Conservation (phyloP, 768 basidiomycete species). For the Lentinula raphanica region DNA sequence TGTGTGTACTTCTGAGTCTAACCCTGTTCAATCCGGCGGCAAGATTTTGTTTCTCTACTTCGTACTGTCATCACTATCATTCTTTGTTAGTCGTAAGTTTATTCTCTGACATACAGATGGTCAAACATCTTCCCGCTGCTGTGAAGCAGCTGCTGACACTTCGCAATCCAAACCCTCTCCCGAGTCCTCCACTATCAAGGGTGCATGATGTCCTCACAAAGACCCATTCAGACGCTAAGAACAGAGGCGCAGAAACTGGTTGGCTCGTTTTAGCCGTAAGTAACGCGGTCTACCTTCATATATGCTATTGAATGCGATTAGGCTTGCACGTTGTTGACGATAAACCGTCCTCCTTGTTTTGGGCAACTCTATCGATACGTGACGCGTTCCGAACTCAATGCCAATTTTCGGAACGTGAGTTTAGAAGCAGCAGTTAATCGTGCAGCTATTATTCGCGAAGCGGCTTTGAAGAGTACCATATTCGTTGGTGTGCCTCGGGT, state of each 20-base stretch:
- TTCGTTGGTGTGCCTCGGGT: conserved; percentile 87
- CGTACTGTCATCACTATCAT: too few relatives aligned
- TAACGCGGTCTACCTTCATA: conserved; percentile 17
- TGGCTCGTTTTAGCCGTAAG: conserved; percentile 79
- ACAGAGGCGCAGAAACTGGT: conserved; percentile 62
- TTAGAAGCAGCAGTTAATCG: conserved; percentile 58
- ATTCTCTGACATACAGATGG: conserved; percentile 24
- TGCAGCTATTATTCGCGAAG: conserved; percentile 84
- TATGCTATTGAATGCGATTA: conserved; percentile 22
- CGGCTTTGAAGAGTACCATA: conserved; percentile 83
- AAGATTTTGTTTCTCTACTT: too few relatives aligned
- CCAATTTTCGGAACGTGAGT: conserved; percentile 33
- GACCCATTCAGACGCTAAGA: conserved; percentile 63
- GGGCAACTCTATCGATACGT: conserved; percentile 80
- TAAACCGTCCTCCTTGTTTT: conserved; percentile 74
- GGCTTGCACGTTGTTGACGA: conserved; percentile 81
- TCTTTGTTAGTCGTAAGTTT: too few relatives aligned
- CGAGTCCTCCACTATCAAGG: conserved; percentile 48
- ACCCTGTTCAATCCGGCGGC: too few relatives aligned
- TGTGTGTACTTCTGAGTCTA: too few relatives aligned
- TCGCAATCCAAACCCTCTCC: conserved; percentile 56
- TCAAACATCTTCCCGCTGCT: conserved; percentile 50
- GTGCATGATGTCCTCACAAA: conserved; percentile 52
- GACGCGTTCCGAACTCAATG: conserved; percentile 40
- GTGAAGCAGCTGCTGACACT: conserved; percentile 71